Evolutionary conservation across 768 basidiomycete genomes (phyloP), one percentile per base, ranked within the genome.

Genomic region (Termitomyces sp.): DNA sequence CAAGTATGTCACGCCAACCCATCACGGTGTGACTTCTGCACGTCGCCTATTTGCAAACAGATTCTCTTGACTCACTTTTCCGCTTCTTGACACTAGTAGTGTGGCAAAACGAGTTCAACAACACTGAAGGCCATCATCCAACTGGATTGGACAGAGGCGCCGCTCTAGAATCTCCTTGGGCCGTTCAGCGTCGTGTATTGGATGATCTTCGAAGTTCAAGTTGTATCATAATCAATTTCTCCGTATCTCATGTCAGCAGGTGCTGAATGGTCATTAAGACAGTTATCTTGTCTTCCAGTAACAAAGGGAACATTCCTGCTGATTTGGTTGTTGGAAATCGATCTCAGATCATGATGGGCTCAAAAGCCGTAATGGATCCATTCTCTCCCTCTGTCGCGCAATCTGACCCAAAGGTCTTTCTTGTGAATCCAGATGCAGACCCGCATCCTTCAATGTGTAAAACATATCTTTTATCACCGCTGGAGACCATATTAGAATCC

Each of bases 401-500:
- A 47, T n/a, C 52, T 21, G 38, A 30, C 30, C 8, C 45, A 34
- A 47, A 35, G 51, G 50, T 14, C 11, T 34, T 12, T 34, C 5
- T 34, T 34, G 34, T 22, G 22, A 40, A 28, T 15, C 17, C 35
- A 10, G 12, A 28, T 38, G 14, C 53, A 19, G 44, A 45, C 3
- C 5, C 1, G 21, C 42, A 59, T 53, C 60, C 62, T n/a, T 53
- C 58, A 45, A 56, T 56, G 46, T 61, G 45, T 32, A 52, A 60
- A 5, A 28, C 53, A 11, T 72, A 70, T 56, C 63, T 84, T 37
- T 66, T 64, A 22, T 78, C 81, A 1, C 70, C 78, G 42, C 59
- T 82, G 15, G 68, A 73, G 44, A 79, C 77, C 11, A 71, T 87
- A 38, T 51, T 73, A 9, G 74, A 76, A 56, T 80, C 82, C 3